Evolutionary conservation across 129 eudicot genomes (phyloP), one percentile per base, ranked within the genome.

Genomic region (Oenanthe sinensis): DNA sequence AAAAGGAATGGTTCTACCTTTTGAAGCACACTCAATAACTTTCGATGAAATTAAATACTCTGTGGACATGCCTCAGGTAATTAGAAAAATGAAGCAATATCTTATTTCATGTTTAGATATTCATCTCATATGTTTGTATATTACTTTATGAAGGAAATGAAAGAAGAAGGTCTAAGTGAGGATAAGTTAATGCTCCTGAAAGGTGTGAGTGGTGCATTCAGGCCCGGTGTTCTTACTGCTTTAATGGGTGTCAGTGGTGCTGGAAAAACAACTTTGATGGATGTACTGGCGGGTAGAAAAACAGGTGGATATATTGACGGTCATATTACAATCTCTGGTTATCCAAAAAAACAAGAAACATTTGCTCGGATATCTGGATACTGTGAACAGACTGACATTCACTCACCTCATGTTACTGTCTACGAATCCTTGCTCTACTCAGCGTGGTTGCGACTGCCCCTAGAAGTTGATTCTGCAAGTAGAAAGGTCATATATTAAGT

Each of bases 221-320:
- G 97, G 83, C 99, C 97, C 0, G 99, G 96, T 44, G 87, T 95
- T 74, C 90, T 95, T 50, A 91, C 97, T 8, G 97, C 97, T 46
- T 86, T 92, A 37, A 92, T 95, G 97, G 97, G 99, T 46, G 96
- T 92, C 58, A 95, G 97, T 81, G 99, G 97, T 42, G 99, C 99
- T 1, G 97, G 99, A 26, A 95, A 95, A 87, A 95, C 99, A 24
- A 95, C 99, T 47, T 82, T 95, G 39, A 91, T 95, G 99, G 97
- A 95, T 75, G 99, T 95, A 11, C 77, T 92, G 7, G 97, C 97
- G 13, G 97, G 99, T 44, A 87, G 99, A 45, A 95, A 95, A 85
- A 95, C 96, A 0, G 96, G 99, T 4, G 99, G 97, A 20, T 75
- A 88, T 54, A 85, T 90, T 67, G 96, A 94, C 14, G 97, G 94